These are phyloP conservation scores for Eutrema japonicum DNA, from an alignment of 345 rosid genomes.

Conservation along the genomic window DNA sequence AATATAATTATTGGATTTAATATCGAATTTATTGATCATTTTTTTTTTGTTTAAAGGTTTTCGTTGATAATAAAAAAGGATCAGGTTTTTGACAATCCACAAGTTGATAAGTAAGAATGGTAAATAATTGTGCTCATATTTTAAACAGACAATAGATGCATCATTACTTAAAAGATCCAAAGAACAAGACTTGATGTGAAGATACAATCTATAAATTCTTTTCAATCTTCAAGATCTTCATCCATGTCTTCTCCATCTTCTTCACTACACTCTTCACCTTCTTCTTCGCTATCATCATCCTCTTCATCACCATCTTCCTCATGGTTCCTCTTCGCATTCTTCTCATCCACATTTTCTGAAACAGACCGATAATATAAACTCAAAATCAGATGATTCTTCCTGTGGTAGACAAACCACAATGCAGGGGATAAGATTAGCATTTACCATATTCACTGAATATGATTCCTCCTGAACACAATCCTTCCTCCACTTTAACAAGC, in stretches of 20 bases:
- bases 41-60: no score
- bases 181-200: slow-evolving; percentile 34
- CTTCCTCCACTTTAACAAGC: slow-evolving; percentile 78
- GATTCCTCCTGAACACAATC: slow-evolving; percentile 80
- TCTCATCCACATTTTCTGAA: slow-evolving; percentile 44
- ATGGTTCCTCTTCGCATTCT: slow-evolving; percentile 34
- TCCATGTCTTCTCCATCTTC: slow-evolving; percentile 43
- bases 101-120: not conserved
- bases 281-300: slow-evolving; percentile 20
- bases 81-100: no score
- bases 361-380: slow-evolving; percentile 18
- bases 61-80: no score
- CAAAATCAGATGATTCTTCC: not conserved
- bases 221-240: slow-evolving; percentile 40
- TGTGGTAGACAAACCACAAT: not conserved
- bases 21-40: no score
- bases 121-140: not conserved
- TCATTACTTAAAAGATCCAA: not conserved
- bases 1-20: no score
- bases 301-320: slow-evolving; percentile 18
- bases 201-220: slow-evolving; percentile 1
- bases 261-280: slow-evolving; percentile 20
- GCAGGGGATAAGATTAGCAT: slow-evolving; percentile 15
- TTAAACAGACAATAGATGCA: slow-evolving; percentile 8
- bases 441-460: slow-evolving; percentile 73